phyloP scores from a whole-genome alignment of 495 filamentous ascomycete species.

The Parachaetomium inaequale region DNA sequence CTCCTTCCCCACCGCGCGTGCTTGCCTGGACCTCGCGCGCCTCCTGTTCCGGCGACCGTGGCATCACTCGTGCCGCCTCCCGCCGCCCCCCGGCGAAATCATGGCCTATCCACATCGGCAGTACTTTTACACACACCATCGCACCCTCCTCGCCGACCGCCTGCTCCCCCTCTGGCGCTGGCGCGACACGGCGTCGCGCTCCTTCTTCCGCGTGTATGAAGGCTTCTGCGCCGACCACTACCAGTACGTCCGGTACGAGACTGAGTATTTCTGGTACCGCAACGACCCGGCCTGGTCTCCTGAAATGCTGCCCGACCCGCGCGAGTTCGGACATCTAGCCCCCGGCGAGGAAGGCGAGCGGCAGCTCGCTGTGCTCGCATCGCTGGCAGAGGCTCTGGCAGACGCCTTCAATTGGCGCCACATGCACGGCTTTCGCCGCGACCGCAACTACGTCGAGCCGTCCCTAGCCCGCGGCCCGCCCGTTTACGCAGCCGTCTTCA shows the following conservation, averaged over 20 bases:
- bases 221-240: constrained; percentile 2
- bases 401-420: constrained; percentile 13
- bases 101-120: constrained; percentile 2
- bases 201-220: constrained; percentile 9
- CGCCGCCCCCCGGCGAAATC: constrained; percentile 4
- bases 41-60: constrained; percentile 10
- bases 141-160: background rate
- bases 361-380: constrained; percentile 10
- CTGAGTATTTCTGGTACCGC: constrained; percentile 11
- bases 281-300: constrained; percentile 8
- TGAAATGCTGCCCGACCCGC: constrained; percentile 10
- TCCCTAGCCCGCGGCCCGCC: background rate
- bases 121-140: constrained; percentile 6
- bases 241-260: constrained; percentile 9
- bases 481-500: constrained; percentile 5
- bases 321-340: constrained; percentile 9
- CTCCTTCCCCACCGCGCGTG: constrained; percentile 9
- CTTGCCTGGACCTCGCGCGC: constrained; percentile 6
- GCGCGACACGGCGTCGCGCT: constrained; percentile 10
- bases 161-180: constrained; percentile 5
- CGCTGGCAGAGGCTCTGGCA: constrained; percentile 1
- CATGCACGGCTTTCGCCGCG: constrained; percentile 7
- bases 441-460: constrained; percentile 7
- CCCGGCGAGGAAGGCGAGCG: constrained; percentile 6
- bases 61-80: constrained; percentile 3